phyloP scores from a whole-genome alignment of 2,329 filamentous ascomycete genomes.

The Curvularia sp. region DNA sequence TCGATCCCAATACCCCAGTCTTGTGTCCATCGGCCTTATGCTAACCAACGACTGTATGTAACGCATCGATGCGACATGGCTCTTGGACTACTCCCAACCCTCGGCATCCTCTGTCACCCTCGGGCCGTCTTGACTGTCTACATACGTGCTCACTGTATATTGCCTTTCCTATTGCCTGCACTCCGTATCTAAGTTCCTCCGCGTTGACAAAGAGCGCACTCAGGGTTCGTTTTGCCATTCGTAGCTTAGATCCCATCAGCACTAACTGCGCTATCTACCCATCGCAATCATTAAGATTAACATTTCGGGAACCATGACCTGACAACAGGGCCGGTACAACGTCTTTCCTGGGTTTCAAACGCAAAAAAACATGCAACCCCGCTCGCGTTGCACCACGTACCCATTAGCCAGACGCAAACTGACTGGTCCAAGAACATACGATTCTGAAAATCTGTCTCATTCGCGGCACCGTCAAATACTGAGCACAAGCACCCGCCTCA shows the following conservation, averaged over 20 bases:
- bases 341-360: neutral
- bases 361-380: neutral
- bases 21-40: slow-evolving; percentile 6
- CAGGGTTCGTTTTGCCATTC: neutral
- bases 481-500: neutral
- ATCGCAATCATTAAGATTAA: neutral
- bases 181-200: neutral
- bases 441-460: neutral
- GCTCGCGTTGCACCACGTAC: neutral
- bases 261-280: neutral
- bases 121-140: neutral
- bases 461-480: neutral
- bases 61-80: slow-evolving; percentile 26
- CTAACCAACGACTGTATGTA: slow-evolving; percentile 15
- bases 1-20: slow-evolving; percentile 19
- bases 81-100: neutral
- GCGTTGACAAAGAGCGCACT: neutral
- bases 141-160: neutral
- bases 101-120: neutral
- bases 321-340: neutral
- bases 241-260: neutral
- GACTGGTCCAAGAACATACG: neutral
- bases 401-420: neutral
- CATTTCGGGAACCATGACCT: neutral
- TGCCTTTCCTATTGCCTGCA: neutral